Evolutionary conservation across 1,284 basidiomycete species (phyloP).

Genomic region (Cerrena zonata): DNA sequence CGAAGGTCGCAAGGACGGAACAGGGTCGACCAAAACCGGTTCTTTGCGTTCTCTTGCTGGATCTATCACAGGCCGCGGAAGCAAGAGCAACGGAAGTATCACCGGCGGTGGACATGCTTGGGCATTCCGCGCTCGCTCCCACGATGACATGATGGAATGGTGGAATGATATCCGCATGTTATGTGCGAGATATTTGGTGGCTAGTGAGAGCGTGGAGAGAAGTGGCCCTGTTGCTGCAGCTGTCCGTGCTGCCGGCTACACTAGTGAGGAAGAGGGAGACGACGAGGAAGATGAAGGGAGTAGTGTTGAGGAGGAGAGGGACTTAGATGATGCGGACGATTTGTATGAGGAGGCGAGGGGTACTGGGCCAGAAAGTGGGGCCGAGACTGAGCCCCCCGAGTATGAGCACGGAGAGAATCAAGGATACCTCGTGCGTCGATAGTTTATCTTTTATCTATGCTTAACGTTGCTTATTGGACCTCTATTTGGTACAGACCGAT

Average conservation of each 20-base stretch:
- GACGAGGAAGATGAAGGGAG: constrained; percentile 65
- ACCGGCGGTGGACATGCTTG: constrained; percentile 63
- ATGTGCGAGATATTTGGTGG: constrained; percentile 91
- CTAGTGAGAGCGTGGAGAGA: constrained; percentile 89
- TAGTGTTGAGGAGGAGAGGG: constrained; percentile 71
- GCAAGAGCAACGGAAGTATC: background rate
- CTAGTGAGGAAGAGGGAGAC: constrained; percentile 70
- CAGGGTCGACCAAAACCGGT: constrained; percentile 55
- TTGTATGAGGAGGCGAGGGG: constrained; percentile 40
- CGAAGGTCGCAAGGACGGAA: constrained; percentile 84
- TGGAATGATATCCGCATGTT: constrained; percentile 99
- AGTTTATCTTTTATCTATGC: background rate
- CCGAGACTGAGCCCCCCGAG: constrained; percentile 43
- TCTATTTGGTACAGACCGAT: constrained; percentile 15
- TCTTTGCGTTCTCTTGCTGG: constrained; percentile 39
- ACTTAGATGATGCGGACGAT: constrained; percentile 53
- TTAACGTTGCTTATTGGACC: background rate
- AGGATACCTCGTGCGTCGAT: constrained; percentile 10
- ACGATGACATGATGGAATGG: constrained; percentile 99
- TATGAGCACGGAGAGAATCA: constrained; percentile 48
- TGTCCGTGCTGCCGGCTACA: constrained; percentile 85
- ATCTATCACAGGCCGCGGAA: constrained; percentile 22
- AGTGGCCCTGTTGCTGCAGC: constrained; percentile 90
- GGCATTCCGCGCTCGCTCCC: constrained; percentile 85
- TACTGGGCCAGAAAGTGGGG: constrained; percentile 19